Evolutionary conservation across 768 basidiomycete genomes (phyloP).

Genomic region (Boletales sp.): DNA sequence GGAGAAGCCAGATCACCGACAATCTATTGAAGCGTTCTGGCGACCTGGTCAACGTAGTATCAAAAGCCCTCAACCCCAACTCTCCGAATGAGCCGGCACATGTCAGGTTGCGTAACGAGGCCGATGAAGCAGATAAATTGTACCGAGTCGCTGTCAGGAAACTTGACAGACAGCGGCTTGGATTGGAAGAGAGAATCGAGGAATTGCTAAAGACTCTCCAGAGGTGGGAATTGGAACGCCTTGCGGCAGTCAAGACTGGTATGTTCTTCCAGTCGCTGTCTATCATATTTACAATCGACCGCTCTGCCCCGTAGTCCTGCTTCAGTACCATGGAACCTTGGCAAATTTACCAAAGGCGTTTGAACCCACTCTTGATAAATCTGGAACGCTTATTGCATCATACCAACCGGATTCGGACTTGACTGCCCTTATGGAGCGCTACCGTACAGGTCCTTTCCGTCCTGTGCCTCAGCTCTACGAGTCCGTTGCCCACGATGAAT

Average conservation of each 20-base stretch:
- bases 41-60: constrained; percentile 66
- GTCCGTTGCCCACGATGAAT: constrained; percentile 75
- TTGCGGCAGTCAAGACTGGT: constrained; percentile 83
- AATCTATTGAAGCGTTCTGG: constrained; percentile 66
- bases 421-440: constrained; percentile 84
- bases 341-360: constrained; percentile 67
- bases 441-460: constrained; percentile 90
- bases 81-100: constrained; percentile 59
- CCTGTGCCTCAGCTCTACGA: constrained; percentile 86
- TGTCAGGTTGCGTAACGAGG: constrained; percentile 69
- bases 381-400: constrained; percentile 71
- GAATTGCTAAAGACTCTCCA: constrained; percentile 78
- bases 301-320: constrained; percentile 49
- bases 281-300: background rate
- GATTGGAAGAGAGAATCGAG: constrained; percentile 82
- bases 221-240: constrained; percentile 79
- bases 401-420: constrained; percentile 89
- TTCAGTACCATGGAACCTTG: constrained; percentile 84
- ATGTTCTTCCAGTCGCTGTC: constrained; percentile 18
- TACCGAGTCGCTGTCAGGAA: constrained; percentile 80
- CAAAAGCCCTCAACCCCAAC: constrained; percentile 58
- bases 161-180: constrained; percentile 81
- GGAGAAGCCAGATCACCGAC: constrained; percentile 41
- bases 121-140: constrained; percentile 72
- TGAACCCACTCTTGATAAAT: constrained; percentile 62